A percentile compares a stretch with the other conserved stretches of the same genome.
Conservation (phyloP, 1,139 yeast genomes). For the Protomyces gravidus region DNA sequence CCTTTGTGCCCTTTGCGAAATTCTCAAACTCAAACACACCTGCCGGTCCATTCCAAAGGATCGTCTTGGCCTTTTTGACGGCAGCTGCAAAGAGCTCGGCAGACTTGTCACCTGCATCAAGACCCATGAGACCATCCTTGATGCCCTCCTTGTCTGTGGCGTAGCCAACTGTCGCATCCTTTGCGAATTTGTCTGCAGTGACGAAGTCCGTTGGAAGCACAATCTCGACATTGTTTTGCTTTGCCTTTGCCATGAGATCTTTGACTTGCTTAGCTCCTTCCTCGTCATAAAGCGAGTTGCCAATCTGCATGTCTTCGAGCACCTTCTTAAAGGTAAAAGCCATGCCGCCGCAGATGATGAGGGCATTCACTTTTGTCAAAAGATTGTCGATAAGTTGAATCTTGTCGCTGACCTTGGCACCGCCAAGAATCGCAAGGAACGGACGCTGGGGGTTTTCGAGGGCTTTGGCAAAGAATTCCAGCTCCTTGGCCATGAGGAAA, state of each 20-base stretch:
- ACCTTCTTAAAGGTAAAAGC: conserved; percentile 97
- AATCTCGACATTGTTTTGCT: conserved; percentile 84
- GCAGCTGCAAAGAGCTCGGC: conserved; percentile 69
- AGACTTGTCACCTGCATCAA: conserved; percentile 89
- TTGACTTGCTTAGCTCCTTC: conserved; percentile 93
- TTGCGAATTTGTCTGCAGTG: conserved; percentile 86
- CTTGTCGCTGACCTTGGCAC: conserved; percentile 97
- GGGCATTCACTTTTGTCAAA: conserved; percentile 84
- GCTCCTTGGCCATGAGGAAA: conserved; percentile 94
- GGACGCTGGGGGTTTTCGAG: conserved; percentile 96
- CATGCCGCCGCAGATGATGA: conserved; percentile 98
- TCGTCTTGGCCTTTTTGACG: conserved; percentile 87
- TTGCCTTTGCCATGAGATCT: conserved; percentile 84
- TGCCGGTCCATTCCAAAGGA: conserved; percentile 99
- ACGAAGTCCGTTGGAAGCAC: conserved; percentile 91
- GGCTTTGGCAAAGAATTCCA: conserved; percentile 93
- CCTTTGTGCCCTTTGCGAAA: conserved; percentile 85
- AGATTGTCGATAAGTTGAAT: conserved; percentile 95
- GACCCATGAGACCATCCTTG: conserved; percentile 90
- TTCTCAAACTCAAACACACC: conserved; percentile 96
- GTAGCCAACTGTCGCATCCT: conserved; percentile 75
- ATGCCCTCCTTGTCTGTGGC: conserved; percentile 87
- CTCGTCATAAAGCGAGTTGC: conserved; percentile 82
- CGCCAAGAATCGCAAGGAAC: conserved; percentile 94
- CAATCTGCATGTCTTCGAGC: conserved; percentile 72